A percentile compares a stretch with the other conserved stretches of the same genome.
Conservation (phyloP, 305 asterid genomes). For the Fraxinus floribunda region DNA sequence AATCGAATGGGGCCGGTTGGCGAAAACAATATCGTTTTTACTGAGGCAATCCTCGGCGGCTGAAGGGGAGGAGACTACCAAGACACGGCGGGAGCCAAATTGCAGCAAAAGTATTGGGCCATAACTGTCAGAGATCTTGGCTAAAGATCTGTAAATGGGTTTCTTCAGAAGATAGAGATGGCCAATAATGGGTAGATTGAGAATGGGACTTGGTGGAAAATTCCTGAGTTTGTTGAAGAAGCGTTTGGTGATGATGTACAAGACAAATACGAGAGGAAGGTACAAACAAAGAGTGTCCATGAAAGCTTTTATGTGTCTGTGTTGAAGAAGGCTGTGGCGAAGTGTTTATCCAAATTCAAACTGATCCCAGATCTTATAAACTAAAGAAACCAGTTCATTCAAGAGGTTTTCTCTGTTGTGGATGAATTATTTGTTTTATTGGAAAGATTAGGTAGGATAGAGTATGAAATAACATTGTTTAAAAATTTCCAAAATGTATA, state of each 20-base stretch:
- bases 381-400: too few species aligned
- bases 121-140: constrained; percentile 41
- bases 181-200: constrained; percentile 54
- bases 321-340: not conserved
- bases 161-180: constrained; percentile 65
- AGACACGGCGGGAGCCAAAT: constrained; percentile 62
- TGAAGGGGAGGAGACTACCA: constrained; percentile 57
- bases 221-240: constrained; percentile 36
- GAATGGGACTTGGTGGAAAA: constrained; percentile 60
- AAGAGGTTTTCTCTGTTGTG: too few species aligned
- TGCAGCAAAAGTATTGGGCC: constrained; percentile 63
- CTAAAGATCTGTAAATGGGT: constrained; percentile 40
- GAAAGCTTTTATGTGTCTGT: not conserved
- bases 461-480: too few species aligned
- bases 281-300: constrained; percentile 33
- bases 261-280: constrained; percentile 28
- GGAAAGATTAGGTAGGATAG: too few species aligned
- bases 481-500: too few species aligned
- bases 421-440: too few species aligned
- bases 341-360: not conserved
- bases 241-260: constrained; percentile 46
- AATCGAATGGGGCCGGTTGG: constrained; percentile 61
- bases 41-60: constrained; percentile 70
- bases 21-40: constrained; percentile 52
- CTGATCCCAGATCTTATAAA: not conserved